phyloP scores from a whole-genome alignment of 73 alveolate species.

The Diophrys appendiculata region DNA sequence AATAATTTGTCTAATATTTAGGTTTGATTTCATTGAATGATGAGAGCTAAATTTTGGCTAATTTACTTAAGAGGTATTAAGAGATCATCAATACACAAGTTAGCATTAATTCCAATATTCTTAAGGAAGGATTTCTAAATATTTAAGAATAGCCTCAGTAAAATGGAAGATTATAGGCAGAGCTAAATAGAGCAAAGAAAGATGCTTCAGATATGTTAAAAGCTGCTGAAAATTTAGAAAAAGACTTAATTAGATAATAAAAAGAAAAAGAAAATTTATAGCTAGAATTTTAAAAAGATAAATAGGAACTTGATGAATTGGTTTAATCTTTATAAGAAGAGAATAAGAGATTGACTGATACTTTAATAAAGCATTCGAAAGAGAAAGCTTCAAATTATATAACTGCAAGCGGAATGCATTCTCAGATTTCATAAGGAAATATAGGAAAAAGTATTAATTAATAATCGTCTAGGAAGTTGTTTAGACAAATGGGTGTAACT shows the following conservation, averaged over 20 bases:
- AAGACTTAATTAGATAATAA: not conserved
- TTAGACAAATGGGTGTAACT: not conserved
- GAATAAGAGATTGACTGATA: not conserved
- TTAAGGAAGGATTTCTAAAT: too few relatives aligned
- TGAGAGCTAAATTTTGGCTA: constrained; percentile 9
- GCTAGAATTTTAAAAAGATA: constrained; percentile 11
- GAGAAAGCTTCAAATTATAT: not conserved
- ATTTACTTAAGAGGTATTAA: constrained; percentile 9
- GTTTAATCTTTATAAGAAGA: not conserved
- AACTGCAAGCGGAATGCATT: not conserved
- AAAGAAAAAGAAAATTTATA: constrained; percentile 10
- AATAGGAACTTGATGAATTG: not conserved
- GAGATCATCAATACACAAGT: constrained; percentile 64
- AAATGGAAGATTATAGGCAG: too few relatives aligned
- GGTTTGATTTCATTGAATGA: constrained; percentile 8
- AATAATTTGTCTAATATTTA: constrained; percentile 49
- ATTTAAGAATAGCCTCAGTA: too few relatives aligned
- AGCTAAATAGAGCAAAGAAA: constrained; percentile 6
- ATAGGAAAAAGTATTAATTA: not conserved
- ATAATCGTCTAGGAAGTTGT: not conserved
- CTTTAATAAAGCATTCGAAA: not conserved
- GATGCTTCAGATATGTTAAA: constrained; percentile 12
- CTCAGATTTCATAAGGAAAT: not conserved
- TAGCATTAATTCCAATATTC: too few relatives aligned
- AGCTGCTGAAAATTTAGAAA: constrained; percentile 33